Percentiles rank a stretch among this genome's conserved stretches.
These are phyloP conservation scores for Corynascus novoguineensis DNA, from an alignment of 495 filamentous ascomycete genomes.

Conservation along the genomic window DNA sequence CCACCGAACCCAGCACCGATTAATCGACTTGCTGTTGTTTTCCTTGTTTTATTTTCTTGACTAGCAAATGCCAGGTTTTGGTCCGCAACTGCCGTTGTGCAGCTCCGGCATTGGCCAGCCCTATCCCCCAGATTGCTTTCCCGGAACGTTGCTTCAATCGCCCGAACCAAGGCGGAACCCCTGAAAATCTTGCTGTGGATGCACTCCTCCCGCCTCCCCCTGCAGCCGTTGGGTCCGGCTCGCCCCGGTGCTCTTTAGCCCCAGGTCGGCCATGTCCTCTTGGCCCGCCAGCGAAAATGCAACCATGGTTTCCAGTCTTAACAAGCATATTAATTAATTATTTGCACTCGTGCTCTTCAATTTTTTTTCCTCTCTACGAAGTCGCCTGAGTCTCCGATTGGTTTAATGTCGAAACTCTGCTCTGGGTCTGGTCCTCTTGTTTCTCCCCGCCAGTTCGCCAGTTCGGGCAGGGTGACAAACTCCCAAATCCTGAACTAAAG, in stretches of 20 bases:
- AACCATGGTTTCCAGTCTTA: background rate
- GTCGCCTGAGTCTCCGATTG: background rate
- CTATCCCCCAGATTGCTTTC: slow-evolving; percentile 14
- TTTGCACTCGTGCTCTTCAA: background rate
- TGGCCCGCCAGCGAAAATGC: background rate
- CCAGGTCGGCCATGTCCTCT: background rate
- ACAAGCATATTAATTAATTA: background rate
- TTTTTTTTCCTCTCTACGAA: background rate
- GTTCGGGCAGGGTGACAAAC: background rate
- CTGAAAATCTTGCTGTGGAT: slow-evolving; percentile 3
- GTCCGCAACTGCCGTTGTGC: background rate
- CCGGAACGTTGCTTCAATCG: slow-evolving; percentile 5
- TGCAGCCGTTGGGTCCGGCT: slow-evolving; percentile 8
- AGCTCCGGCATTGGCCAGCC: slow-evolving; percentile 9
- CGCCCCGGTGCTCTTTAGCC: background rate
- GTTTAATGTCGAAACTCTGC: background rate
- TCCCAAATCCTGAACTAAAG: background rate
- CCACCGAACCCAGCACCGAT: background rate
- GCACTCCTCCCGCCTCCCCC: background rate
- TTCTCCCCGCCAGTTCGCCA: background rate
- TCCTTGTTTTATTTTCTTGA: background rate
- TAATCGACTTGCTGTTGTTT: background rate
- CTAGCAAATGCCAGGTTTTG: slow-evolving; percentile 4
- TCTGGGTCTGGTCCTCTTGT: background rate
- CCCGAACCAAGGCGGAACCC: slow-evolving; percentile 1